Evolutionary conservation across 208 protist species (phyloP).

Genomic region (Leishmania tropica): DNA sequence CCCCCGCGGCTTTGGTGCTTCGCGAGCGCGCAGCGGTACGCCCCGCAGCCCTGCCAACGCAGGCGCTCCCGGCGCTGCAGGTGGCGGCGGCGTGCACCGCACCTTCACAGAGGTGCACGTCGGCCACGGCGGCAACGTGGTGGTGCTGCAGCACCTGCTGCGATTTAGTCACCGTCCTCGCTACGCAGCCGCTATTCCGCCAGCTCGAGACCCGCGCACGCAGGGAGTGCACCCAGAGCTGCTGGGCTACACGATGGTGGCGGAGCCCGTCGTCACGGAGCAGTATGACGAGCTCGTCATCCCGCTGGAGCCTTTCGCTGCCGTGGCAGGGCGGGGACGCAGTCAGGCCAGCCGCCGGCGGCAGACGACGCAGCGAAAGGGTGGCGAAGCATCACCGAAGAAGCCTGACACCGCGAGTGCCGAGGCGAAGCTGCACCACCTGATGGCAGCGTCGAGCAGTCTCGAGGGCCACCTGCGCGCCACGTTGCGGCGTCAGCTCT

Average conservation of each 20-base stretch:
- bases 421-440: not conserved
- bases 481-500: slow-evolving; percentile 27
- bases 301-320: slow-evolving; percentile 24
- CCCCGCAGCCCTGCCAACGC: not conserved
- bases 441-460: slow-evolving; percentile 11
- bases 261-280: slow-evolving; percentile 79
- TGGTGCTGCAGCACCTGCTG: slow-evolving; percentile 72
- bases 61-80: not conserved
- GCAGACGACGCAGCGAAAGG: not conserved
- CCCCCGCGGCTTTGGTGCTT: slow-evolving; percentile 14
- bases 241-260: slow-evolving; percentile 75
- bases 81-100: slow-evolving; percentile 2
- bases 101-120: slow-evolving; percentile 27
- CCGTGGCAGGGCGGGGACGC: not conserved
- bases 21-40: not conserved
- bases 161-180: slow-evolving; percentile 79
- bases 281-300: slow-evolving; percentile 85
- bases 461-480: slow-evolving; percentile 26
- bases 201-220: slow-evolving; percentile 37
- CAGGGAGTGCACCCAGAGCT: slow-evolving; percentile 42
- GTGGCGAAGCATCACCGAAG: not conserved
- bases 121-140: slow-evolving; percentile 46
- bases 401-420: not conserved
- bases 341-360: not conserved
- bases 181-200: slow-evolving; percentile 52